phyloP scores from a whole-genome alignment of 345 rosid genomes.

The Rhizophora apiculata region DNA sequence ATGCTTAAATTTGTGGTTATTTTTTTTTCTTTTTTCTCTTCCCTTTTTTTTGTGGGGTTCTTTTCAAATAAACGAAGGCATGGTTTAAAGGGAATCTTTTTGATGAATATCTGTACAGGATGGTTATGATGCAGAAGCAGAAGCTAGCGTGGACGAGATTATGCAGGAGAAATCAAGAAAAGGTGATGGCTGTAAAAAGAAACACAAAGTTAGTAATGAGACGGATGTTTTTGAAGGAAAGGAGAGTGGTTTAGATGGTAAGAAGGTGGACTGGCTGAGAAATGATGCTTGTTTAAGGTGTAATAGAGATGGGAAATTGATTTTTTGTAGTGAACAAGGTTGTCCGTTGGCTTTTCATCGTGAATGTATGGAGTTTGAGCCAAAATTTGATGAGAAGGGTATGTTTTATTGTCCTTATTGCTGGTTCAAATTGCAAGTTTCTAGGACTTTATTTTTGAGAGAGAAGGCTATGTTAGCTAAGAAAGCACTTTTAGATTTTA shows the following conservation, averaged over 20 bases:
- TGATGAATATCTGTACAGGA: background rate
- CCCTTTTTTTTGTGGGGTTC: too few relatives aligned
- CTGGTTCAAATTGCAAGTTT: background rate
- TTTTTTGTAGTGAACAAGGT: background rate
- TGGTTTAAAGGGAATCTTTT: too few relatives aligned
- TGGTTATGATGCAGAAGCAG: background rate
- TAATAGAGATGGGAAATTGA: background rate
- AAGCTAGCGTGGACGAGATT: background rate
- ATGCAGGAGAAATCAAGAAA: background rate
- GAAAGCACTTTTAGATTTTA: conserved; percentile 26
- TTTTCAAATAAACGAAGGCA: too few relatives aligned
- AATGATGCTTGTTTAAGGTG: background rate
- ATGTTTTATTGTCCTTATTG: background rate
- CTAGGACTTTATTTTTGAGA: background rate
- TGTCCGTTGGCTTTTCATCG: background rate
- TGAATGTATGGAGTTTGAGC: conserved; percentile 1
- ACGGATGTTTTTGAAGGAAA: background rate
- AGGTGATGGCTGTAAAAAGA: background rate
- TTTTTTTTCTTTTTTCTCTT: too few relatives aligned
- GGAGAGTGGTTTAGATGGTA: background rate
- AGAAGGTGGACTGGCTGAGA: background rate
- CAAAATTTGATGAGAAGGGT: background rate
- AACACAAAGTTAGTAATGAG: background rate
- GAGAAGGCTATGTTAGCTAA: conserved; percentile 10
- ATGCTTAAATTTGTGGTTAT: too few relatives aligned